These are phyloP conservation scores for Paralagenidium karlingii DNA, from an alignment of 352 stramenopile genomes.

Conservation along the genomic window DNA sequence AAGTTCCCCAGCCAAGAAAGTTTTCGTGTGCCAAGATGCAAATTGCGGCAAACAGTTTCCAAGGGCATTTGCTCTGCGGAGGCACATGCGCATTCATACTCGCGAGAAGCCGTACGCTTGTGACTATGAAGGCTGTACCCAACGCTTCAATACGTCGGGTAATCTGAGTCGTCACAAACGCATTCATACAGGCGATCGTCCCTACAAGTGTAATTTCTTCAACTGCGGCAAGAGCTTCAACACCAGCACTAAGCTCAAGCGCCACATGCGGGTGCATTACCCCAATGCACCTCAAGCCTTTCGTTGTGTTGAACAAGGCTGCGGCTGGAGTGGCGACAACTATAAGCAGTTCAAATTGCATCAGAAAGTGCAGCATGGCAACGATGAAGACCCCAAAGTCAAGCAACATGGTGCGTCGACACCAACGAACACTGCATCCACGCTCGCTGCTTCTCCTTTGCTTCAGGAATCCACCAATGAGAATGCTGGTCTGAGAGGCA, in stretches of 20 bases:
- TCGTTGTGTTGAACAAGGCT: slow-evolving; percentile 41
- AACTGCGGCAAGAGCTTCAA: slow-evolving; percentile 79
- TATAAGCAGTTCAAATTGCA: slow-evolving; percentile 76
- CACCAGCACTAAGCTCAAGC: slow-evolving; percentile 83
- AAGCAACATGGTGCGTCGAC: no score
- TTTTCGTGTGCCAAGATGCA: slow-evolving; percentile 61
- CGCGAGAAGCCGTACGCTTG: slow-evolving; percentile 73
- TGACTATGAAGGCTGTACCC: slow-evolving; percentile 54
- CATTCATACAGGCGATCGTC: slow-evolving; percentile 74
- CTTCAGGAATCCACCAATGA: no score
- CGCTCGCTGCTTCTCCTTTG: no score
- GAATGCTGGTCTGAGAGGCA: no score
- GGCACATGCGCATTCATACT: slow-evolving; percentile 79
- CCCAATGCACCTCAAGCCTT: slow-evolving; percentile 61
- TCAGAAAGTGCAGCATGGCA: slow-evolving; percentile 62
- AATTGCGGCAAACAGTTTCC: slow-evolving; percentile 81
- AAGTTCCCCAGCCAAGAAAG: no score
- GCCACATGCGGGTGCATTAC: slow-evolving; percentile 82
- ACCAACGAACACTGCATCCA: no score
- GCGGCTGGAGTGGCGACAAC: slow-evolving; percentile 59
- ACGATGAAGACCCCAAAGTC: no score
- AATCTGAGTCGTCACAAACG: slow-evolving; percentile 81
- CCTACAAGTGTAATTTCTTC: slow-evolving; percentile 66
- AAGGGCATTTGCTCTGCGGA: slow-evolving; percentile 64
- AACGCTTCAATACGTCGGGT: slow-evolving; percentile 80